Conservation (phyloP, 495 filamentous ascomycete species). For the Jackrogersella multiformis region DNA sequence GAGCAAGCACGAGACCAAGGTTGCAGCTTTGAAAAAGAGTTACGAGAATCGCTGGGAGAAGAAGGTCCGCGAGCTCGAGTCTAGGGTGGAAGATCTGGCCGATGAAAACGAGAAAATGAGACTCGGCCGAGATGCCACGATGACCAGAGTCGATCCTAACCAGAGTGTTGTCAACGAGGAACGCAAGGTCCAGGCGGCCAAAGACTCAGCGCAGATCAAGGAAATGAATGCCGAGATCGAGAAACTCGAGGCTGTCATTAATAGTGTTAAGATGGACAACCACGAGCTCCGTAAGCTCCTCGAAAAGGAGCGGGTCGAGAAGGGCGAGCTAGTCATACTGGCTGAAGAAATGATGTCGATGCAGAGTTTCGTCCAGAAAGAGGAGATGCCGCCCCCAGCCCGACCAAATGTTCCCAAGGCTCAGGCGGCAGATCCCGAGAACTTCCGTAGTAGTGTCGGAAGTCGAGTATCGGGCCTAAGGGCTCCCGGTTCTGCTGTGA, state of each 20-base stretch:
- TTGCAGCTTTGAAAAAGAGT: slow-evolving; percentile 91
- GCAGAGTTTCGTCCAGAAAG: slow-evolving; percentile 46
- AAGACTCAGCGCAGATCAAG: slow-evolving; percentile 62
- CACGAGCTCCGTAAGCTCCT: slow-evolving; percentile 69
- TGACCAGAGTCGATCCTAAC: slow-evolving; percentile 66
- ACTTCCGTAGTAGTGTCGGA: slow-evolving; percentile 38
- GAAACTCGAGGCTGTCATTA: slow-evolving; percentile 74
- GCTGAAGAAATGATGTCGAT: slow-evolving; percentile 88
- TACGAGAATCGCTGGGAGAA: slow-evolving; percentile 92
- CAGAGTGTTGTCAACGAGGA: slow-evolving; percentile 57
- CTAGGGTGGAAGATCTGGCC: slow-evolving; percentile 68
- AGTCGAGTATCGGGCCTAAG: slow-evolving; percentile 54
- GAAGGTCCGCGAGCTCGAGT: slow-evolving; percentile 77
- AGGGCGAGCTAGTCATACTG: slow-evolving; percentile 89
- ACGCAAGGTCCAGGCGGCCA: slow-evolving; percentile 59
- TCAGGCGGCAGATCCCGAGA: slow-evolving; percentile 24
- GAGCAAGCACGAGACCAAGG: slow-evolving; percentile 94
- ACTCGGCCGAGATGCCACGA: slow-evolving; percentile 68
- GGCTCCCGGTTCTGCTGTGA: slow-evolving; percentile 49
- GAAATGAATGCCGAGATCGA: slow-evolving; percentile 73
- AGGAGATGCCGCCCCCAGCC: slow-evolving; percentile 15
- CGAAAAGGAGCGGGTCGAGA: slow-evolving; percentile 85
- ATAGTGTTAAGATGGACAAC: slow-evolving; percentile 70
- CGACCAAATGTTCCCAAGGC: slow-evolving; percentile 24
- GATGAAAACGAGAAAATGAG: slow-evolving; percentile 79